Evolutionary conservation across 768 basidiomycete genomes (phyloP).

Genomic region (Omphalotus guepiniiformis): DNA sequence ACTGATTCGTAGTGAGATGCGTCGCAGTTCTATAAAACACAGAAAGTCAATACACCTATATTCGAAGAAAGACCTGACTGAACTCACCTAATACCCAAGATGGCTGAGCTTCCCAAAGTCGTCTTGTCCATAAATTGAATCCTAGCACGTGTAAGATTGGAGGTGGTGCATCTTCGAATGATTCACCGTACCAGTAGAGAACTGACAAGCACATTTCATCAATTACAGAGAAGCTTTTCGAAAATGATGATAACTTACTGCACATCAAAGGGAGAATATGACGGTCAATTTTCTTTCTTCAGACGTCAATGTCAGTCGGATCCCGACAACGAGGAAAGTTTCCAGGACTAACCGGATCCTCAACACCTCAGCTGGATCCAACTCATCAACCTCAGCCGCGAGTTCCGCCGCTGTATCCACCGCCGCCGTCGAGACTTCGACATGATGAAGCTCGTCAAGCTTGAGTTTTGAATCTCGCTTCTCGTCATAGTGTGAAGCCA

Average conservation of each 20-base stretch:
- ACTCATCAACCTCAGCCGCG: constrained; percentile 30
- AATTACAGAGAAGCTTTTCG: not conserved
- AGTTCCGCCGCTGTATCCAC: constrained; percentile 63
- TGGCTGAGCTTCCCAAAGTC: constrained; percentile 61
- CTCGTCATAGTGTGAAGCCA: constrained; percentile 19
- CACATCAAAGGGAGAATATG: constrained; percentile 72
- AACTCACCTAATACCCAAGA: constrained; percentile 63
- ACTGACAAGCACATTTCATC: constrained; percentile 31
- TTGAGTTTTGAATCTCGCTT: constrained; percentile 14
- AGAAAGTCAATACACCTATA: not conserved
- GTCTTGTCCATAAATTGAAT: constrained; percentile 82
- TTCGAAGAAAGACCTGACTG: not conserved
- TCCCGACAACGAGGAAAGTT: not conserved
- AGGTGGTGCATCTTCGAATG: not conserved
- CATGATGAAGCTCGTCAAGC: constrained; percentile 20
- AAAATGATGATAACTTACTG: constrained; percentile 36
- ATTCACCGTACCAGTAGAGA: constrained; percentile 47
- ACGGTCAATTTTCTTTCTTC: constrained; percentile 57
- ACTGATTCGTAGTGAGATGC: constrained; percentile 65
- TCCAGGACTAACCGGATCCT: constrained; percentile 41
- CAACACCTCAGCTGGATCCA: constrained; percentile 50
- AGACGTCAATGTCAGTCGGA: not conserved
- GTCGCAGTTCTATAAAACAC: constrained; percentile 43
- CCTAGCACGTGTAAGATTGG: constrained; percentile 40
- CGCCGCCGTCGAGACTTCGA: constrained; percentile 41